Evolutionary conservation across 352 stramenopile genomes (phyloP).

Genomic region (Globisporangium carolinianum): DNA sequence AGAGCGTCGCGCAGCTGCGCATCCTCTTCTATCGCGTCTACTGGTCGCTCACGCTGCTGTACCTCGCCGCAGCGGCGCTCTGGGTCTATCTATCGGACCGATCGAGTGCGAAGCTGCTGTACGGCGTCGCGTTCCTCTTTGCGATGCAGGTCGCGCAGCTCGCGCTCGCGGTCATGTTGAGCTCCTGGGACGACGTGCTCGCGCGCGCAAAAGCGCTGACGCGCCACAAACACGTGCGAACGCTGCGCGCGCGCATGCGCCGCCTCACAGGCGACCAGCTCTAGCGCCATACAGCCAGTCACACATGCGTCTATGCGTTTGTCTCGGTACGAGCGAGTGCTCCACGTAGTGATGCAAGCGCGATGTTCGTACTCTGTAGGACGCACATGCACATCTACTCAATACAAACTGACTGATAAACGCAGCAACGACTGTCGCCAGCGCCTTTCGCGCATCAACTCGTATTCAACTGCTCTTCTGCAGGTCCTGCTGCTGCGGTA

Average conservation of each 20-base stretch:
- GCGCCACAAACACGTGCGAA: constrained; percentile 2
- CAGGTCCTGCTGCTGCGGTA: not conserved
- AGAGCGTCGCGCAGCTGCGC: constrained; percentile 26
- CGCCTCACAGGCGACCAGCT: not conserved
- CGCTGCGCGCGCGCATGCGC: constrained; percentile 4
- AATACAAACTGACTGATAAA: too few relatives aligned
- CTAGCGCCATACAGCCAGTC: too few relatives aligned
- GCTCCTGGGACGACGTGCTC: constrained; percentile 47
- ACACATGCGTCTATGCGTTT: too few relatives aligned
- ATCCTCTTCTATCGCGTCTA: constrained; percentile 59
- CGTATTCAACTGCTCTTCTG: constrained; percentile 5
- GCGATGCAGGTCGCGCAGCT: constrained; percentile 52
- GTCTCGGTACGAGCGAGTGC: too few relatives aligned
- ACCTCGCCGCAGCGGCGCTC: constrained; percentile 25
- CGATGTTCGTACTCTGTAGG: too few relatives aligned
- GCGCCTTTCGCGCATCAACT: not conserved
- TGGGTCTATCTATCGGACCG: constrained; percentile 68
- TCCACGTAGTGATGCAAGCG: too few relatives aligned
- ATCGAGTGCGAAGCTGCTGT: constrained; percentile 29
- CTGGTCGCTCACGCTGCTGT: constrained; percentile 44
- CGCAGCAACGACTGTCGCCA: too few relatives aligned
- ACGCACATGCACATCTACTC: not conserved
- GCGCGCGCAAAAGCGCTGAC: constrained; percentile 21
- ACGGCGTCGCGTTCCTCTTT: constrained; percentile 44
- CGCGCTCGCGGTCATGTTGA: constrained; percentile 43